Evolutionary conservation across 129 eudicot species (phyloP), one percentile per base, ranked within the genome.

Genomic region (Helianthus annuus): DNA sequence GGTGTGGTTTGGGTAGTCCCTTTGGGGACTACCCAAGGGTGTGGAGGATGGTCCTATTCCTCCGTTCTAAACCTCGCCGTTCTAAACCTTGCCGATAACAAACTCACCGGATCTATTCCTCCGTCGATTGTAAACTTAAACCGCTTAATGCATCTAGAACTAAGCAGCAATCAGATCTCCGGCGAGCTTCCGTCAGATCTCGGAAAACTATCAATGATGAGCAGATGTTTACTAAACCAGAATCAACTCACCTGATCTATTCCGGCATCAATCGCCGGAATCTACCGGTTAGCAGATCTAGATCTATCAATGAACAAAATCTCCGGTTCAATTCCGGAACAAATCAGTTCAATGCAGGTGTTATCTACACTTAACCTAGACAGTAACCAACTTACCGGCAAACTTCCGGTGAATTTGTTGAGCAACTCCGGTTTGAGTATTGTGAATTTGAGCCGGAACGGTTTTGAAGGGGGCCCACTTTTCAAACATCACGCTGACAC

Each of bases 281-380:
- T 89, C 4, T 53, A 75, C 68, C 76, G 95, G 32, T 86, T 92
- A 10, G 95, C 96, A 1, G 98, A 92, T 57, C 44, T 92, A 48
- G 96, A 92, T 80, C 64, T 92, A 5, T 89, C 96, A 0, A 58
- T 54, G 84, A 92, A 92, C 85, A 72, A 10, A 36, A 48, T 92
- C 12, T 29, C 90, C 71, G 98, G 98, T 71, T 72, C 88, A 10
- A 78, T 93, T 29, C 98, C 98, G 34, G 80, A 68, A 55, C 77
- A 81, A 55, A 14, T 93, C 51, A 95, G 95, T 0, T 81, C 89
- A 62, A 93, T 93, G 98, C 81, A 80, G 77, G 96, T 89, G 11
- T 85, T 93, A 0, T 86, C 98, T 0, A 87, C 95, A 5, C 85
- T 93, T 8, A 93, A 84, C 48, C 29, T 93, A 2, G 96, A 93